Conservation (phyloP, 1,139 yeast species). For the Wickerhamiella infanticola region DNA sequence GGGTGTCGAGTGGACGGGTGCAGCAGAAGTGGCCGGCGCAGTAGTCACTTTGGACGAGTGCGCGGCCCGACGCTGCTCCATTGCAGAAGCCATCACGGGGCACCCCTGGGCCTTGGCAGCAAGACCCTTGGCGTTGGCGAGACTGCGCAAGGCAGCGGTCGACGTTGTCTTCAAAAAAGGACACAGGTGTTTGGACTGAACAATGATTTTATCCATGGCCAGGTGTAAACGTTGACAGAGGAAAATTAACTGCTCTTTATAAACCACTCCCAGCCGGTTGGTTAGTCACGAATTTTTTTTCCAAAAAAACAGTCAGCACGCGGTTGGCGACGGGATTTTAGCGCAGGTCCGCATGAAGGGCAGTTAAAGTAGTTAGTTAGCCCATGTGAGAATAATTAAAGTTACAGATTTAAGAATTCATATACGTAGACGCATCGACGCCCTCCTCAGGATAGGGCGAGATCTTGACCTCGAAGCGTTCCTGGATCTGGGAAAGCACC, state of each 20-base stretch:
- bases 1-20: slow-evolving; percentile 1
- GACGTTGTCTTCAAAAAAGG: slow-evolving; percentile 64
- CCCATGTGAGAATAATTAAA: neutral
- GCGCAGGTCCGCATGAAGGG: too few species aligned
- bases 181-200: slow-evolving; percentile 65
- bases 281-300: too few species aligned
- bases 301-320: too few species aligned
- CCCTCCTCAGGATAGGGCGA: slow-evolving; percentile 96
- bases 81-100: slow-evolving; percentile 79
- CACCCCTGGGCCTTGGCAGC: slow-evolving; percentile 55
- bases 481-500: slow-evolving; percentile 85
- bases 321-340: too few species aligned
- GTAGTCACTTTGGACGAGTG: slow-evolving; percentile 6
- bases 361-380: neutral
- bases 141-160: slow-evolving; percentile 36
- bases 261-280: too few species aligned
- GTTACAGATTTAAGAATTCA: slow-evolving; percentile 56
- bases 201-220: slow-evolving; percentile 63
- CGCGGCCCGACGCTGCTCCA: slow-evolving; percentile 23
- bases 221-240: neutral
- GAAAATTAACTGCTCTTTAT: neutral
- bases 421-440: slow-evolving; percentile 92
- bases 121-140: slow-evolving; percentile 24
- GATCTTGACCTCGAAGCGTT: slow-evolving; percentile 91
- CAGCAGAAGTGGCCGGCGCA: slow-evolving; percentile 2